Percentiles rank a stretch among this genome's conserved stretches.
Evolutionary conservation across 169 alveolate species (phyloP).

Genomic region (Plasmodium cynomolgi): DNA sequence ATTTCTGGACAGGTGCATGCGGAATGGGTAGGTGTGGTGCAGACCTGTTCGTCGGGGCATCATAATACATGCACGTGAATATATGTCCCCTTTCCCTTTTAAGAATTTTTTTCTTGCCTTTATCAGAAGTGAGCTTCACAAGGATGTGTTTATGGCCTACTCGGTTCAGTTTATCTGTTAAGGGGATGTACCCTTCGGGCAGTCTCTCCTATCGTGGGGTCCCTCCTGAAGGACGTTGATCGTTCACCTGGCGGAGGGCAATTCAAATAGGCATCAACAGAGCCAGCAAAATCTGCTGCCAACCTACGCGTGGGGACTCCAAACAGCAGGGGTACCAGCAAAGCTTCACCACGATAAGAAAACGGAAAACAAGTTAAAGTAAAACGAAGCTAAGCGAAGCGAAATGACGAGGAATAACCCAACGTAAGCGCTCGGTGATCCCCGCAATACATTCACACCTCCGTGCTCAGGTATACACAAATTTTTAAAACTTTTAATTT

Average conservation of each 20-base stretch:
- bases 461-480: background rate
- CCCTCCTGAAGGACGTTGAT: background rate
- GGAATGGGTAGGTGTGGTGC: background rate
- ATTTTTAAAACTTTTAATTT: background rate
- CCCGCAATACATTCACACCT: background rate
- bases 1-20: background rate
- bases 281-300: background rate
- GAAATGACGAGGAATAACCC: background rate
- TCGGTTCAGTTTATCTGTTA: background rate
- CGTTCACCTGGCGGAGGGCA: background rate
- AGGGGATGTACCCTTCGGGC: background rate
- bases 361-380: background rate
- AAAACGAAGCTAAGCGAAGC: background rate
- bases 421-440: background rate
- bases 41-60: background rate
- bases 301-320: background rate
- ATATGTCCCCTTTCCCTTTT: background rate
- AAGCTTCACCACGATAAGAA: background rate
- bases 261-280: background rate
- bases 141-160: background rate
- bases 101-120: background rate
- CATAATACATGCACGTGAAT: background rate
- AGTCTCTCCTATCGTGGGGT: background rate
- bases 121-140: background rate
- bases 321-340: background rate